phyloP scores from a whole-genome alignment of 2,329 filamentous ascomycete species.

The Magnaporthales sp. region DNA sequence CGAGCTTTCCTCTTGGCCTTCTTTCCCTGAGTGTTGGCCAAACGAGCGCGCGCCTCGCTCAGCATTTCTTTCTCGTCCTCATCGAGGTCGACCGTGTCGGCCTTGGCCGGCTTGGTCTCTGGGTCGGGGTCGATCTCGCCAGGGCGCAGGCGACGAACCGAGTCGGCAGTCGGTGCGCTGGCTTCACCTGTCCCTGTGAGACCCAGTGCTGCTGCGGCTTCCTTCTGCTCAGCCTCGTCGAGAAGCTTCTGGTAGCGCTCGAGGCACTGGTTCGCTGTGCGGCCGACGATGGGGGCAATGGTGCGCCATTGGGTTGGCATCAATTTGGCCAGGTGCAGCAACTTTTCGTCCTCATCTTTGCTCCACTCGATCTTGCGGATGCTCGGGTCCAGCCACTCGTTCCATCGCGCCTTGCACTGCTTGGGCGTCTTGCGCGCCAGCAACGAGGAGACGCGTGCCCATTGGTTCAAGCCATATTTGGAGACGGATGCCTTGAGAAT shows the following conservation, averaged over 20 bases:
- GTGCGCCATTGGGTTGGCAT: slow-evolving; percentile 99
- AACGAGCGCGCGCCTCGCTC: slow-evolving; percentile 88
- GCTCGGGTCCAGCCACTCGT: slow-evolving; percentile 94
- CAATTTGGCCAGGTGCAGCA: slow-evolving; percentile 91
- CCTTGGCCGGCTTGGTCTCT: slow-evolving; percentile 88
- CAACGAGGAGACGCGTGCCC: slow-evolving; percentile 95
- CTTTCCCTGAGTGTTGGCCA: slow-evolving; percentile 97
- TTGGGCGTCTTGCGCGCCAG: slow-evolving; percentile 96
- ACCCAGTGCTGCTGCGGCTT: slow-evolving; percentile 68
- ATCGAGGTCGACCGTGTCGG: slow-evolving; percentile 95
- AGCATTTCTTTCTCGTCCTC: slow-evolving; percentile 99
- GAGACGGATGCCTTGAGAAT: slow-evolving; percentile 93
- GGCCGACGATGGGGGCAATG: slow-evolving; percentile 91
- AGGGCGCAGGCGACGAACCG: slow-evolving; percentile 79
- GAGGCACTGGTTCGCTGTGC: slow-evolving; percentile 93
- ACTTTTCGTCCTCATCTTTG: slow-evolving; percentile 95
- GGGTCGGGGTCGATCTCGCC: slow-evolving; percentile 97
- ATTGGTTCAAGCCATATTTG: slow-evolving; percentile 94
- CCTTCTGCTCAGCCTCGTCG: slow-evolving; percentile 88
- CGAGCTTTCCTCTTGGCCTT: slow-evolving; percentile 97
- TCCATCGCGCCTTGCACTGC: slow-evolving; percentile 98
- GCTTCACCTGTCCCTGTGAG: slow-evolving; percentile 83
- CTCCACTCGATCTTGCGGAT: slow-evolving; percentile 99
- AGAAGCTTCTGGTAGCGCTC: slow-evolving; percentile 95
- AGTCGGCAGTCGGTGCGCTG: slow-evolving; percentile 80